A percentile compares a stretch with the other conserved stretches of the same genome.
Conservation (phyloP, 176 grass and related monocot species). For the Oropetium thomaeum region DNA sequence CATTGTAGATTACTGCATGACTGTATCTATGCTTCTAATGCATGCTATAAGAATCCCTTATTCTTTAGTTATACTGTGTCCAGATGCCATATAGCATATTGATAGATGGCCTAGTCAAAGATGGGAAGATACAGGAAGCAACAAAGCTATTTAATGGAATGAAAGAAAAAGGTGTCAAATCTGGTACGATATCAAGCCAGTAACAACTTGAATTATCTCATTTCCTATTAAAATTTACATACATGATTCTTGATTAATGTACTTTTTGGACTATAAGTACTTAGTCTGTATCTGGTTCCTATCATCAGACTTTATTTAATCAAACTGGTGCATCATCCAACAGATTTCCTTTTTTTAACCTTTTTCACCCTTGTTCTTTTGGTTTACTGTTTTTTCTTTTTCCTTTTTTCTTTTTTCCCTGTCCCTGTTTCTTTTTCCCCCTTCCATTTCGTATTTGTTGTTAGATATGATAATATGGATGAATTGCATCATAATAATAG, state of each 20-base stretch:
- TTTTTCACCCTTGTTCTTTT: too few species aligned
- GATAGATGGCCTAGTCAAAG: constrained; percentile 90
- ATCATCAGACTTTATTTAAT: too few species aligned
- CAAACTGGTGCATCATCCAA: not conserved
- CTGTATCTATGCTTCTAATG: not conserved
- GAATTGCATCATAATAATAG: too few species aligned
- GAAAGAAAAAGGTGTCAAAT: constrained; percentile 77
- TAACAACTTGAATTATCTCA: not conserved
- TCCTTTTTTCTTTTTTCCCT: too few species aligned
- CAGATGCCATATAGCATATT: constrained; percentile 93
- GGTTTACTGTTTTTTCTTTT: too few species aligned
- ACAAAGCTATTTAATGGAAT: constrained; percentile 62
- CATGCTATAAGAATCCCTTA: constrained; percentile 16
- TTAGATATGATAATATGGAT: too few species aligned
- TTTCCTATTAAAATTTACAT: constrained; percentile 11
- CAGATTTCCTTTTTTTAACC: too few species aligned
- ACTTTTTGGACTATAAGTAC: not conserved
- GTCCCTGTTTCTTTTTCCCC: too few species aligned
- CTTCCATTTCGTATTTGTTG: too few species aligned
- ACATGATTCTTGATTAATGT: not conserved
- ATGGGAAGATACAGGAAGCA: constrained; percentile 68
- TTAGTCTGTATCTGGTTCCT: constrained; percentile 10
- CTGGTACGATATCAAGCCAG: constrained; percentile 43
- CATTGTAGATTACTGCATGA: not conserved
- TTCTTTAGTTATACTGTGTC: constrained; percentile 23